These are phyloP conservation scores for Aspergillus ruber DNA, from an alignment of 2,329 filamentous ascomycete genomes.

Conservation along the genomic window DNA sequence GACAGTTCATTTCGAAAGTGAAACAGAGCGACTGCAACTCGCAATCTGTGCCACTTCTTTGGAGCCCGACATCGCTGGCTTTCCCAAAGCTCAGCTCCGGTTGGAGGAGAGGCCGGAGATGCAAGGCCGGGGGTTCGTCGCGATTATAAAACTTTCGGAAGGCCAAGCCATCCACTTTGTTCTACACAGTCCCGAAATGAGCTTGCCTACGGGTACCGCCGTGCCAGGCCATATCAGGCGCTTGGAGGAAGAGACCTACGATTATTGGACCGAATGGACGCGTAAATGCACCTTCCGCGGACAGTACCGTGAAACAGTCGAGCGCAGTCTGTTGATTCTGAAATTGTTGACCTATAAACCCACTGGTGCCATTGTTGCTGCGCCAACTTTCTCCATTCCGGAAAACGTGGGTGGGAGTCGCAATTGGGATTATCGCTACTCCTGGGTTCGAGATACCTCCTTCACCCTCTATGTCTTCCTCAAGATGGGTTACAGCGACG, in stretches of 20 bases:
- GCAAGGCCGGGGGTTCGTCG: constrained; percentile 58
- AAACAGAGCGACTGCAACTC: constrained; percentile 56
- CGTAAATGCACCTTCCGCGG: constrained; percentile 64
- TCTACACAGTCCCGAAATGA: constrained; percentile 55
- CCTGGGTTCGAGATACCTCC: constrained; percentile 70
- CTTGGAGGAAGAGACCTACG: constrained; percentile 63
- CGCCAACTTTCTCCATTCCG: constrained; percentile 70
- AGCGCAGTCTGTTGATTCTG: constrained; percentile 64
- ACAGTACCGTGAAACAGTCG: constrained; percentile 65
- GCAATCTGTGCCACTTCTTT: constrained; percentile 60
- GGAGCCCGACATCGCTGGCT: constrained; percentile 40
- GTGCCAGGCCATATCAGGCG: constrained; percentile 53
- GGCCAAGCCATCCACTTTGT: constrained; percentile 66
- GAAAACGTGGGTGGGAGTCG: constrained; percentile 63
- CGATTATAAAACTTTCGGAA: constrained; percentile 54
- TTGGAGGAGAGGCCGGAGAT: constrained; percentile 49
- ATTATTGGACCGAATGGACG: constrained; percentile 70
- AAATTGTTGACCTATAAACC: constrained; percentile 74
- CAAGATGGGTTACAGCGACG: constrained; percentile 66
- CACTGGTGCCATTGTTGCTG: constrained; percentile 69
- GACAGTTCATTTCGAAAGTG: constrained; percentile 57
- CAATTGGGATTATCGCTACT: constrained; percentile 52
- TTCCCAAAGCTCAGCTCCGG: constrained; percentile 50
- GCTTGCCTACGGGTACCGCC: constrained; percentile 54
- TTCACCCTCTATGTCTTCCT: constrained; percentile 73